Evolutionary conservation across 2,329 filamentous ascomycete species (phyloP).

Genomic region (Xylaria sp.): DNA sequence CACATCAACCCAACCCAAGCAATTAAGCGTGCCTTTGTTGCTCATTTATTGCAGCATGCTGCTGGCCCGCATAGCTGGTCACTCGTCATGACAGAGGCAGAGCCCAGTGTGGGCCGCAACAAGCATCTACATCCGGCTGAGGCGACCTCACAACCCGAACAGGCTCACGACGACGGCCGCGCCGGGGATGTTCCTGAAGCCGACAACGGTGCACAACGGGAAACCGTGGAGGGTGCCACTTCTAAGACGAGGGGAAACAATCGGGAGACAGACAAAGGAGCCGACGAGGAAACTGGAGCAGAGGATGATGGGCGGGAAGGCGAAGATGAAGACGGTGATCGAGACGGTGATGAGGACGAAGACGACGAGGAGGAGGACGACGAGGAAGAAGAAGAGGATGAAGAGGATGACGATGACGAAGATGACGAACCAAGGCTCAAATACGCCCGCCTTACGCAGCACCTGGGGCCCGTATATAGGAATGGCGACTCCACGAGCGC

Average conservation of each 20-base stretch:
- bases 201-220: conserved; percentile 1
- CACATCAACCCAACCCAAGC: conserved; percentile 8
- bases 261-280: conserved; percentile 55
- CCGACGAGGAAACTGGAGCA: conserved; percentile 59
- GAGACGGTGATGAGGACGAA: conserved; percentile 57
- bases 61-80: conserved; percentile 39
- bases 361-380: conserved; percentile 52
- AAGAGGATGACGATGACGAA: conserved; percentile 82
- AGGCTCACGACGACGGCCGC: not conserved
- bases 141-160: conserved; percentile 17
- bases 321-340: conserved; percentile 52
- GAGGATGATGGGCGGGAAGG: conserved; percentile 68
- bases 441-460: conserved; percentile 86
- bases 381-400: conserved; percentile 62
- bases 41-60: conserved; percentile 44
- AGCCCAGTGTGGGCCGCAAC: conserved; percentile 50
- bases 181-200: conserved; percentile 33
- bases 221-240: conserved; percentile 30
- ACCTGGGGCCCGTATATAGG: conserved; percentile 83
- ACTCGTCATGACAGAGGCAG: conserved; percentile 57
- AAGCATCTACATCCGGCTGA: conserved; percentile 34
- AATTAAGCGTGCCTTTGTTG: conserved; percentile 24
- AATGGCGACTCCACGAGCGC: conserved; percentile 95
- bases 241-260: conserved; percentile 28
- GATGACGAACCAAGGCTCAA: conserved; percentile 96